Conservation (phyloP, 2,329 filamentous ascomycete species). For the Nemania abortiva region DNA sequence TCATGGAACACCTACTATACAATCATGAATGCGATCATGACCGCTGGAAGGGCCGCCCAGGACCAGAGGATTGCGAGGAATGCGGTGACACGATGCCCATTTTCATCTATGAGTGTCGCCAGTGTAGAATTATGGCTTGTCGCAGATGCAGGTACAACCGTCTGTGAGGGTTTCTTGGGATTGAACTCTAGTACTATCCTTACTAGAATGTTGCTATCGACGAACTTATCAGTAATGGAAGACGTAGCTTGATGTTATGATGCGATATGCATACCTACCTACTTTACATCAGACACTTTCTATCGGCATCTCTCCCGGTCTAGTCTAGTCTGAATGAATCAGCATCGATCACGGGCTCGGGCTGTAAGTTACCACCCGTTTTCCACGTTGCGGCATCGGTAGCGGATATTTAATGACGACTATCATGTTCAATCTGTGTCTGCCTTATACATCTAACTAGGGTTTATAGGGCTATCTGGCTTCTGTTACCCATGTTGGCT, state of each 20-base stretch:
- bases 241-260: no score
- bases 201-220: not conserved
- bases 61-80: conserved; percentile 41
- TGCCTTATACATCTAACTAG: not conserved
- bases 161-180: conserved; percentile 44
- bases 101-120: conserved; percentile 62
- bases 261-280: not conserved
- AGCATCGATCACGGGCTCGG: not conserved
- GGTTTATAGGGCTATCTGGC: not conserved
- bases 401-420: not conserved
- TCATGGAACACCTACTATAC: conserved; percentile 30
- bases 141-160: conserved; percentile 61
- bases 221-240: not conserved
- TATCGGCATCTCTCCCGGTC: not conserved
- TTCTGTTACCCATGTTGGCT: not conserved
- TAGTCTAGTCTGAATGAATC: not conserved
- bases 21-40: conserved; percentile 42
- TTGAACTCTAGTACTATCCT: not conserved
- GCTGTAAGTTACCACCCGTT: not conserved
- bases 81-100: conserved; percentile 48
- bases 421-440: not conserved
- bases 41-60: conserved; percentile 44
- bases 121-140: conserved; percentile 61
- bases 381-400: not conserved
- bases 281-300: not conserved